Conservation (phyloP, 768 basidiomycete genomes). For the Hericium erinaceus region DNA sequence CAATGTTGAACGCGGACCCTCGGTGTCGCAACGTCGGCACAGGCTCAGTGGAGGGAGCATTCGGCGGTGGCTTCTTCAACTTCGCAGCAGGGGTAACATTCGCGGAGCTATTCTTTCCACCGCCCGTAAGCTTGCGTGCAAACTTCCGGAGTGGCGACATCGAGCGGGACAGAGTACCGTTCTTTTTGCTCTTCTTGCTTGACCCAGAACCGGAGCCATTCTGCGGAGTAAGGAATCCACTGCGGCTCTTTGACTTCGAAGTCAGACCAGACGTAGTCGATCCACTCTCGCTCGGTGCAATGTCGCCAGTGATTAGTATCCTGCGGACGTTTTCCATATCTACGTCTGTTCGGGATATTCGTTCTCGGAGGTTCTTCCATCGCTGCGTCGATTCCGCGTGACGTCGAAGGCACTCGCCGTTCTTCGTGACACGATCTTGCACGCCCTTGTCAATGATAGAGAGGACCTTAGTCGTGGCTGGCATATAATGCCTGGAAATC, state of each 20-base stretch:
- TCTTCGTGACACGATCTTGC: slow-evolving; percentile 88
- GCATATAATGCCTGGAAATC: slow-evolving; percentile 76
- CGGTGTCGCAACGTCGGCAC: slow-evolving; percentile 43
- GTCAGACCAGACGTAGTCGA: slow-evolving; percentile 56
- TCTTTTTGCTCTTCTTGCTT: slow-evolving; percentile 25
- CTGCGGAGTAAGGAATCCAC: slow-evolving; percentile 56
- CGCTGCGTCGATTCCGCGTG: slow-evolving; percentile 84
- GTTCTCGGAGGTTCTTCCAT: slow-evolving; percentile 73
- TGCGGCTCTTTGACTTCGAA: slow-evolving; percentile 34
- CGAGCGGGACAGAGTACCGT: slow-evolving; percentile 57
- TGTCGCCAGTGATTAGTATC: slow-evolving; percentile 38
- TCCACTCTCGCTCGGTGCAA: slow-evolving; percentile 54
- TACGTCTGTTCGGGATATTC: slow-evolving; percentile 69
- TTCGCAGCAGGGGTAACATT: slow-evolving; percentile 38
- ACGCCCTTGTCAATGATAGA: slow-evolving; percentile 93
- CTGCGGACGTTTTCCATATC: slow-evolving; percentile 73
- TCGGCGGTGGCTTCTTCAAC: slow-evolving; percentile 29
- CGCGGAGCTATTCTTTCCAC: slow-evolving; percentile 18
- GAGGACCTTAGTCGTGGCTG: slow-evolving; percentile 85
- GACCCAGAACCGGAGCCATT: slow-evolving; percentile 33
- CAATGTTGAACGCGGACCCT: slow-evolving; percentile 52
- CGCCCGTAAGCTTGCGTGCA: slow-evolving; percentile 58
- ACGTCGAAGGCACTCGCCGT: slow-evolving; percentile 86
- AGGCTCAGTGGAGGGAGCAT: slow-evolving; percentile 49
- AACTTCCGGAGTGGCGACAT: slow-evolving; percentile 77